Evolutionary conservation across 2,329 filamentous ascomycete genomes (phyloP).

Genomic region (Phaeosphaeriaceae sp.): DNA sequence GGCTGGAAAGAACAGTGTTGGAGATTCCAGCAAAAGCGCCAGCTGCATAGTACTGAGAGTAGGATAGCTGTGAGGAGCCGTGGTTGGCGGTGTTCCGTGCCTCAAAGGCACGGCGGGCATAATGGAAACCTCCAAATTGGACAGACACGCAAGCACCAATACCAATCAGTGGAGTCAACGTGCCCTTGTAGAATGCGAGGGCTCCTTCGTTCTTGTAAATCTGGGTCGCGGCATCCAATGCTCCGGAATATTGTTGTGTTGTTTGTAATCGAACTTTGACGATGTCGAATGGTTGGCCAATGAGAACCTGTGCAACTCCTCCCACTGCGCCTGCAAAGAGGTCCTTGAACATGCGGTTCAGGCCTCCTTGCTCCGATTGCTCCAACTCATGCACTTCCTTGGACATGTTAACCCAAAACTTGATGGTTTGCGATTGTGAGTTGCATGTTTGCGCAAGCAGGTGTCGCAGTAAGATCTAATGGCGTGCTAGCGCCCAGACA

Average conservation of each 20-base stretch:
- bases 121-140: conserved; percentile 97
- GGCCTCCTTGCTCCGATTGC: conserved; percentile 38
- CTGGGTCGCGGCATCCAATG: conserved; percentile 77
- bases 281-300: conserved; percentile 73
- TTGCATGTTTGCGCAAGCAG: not conserved
- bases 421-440: not conserved
- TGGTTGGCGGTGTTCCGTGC: conserved; percentile 64
- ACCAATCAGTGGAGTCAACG: conserved; percentile 89
- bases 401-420: conserved; percentile 22
- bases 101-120: conserved; percentile 86
- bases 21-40: conserved; percentile 92
- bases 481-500: conserved; percentile 31
- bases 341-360: conserved; percentile 74
- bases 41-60: conserved; percentile 85
- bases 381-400: conserved; percentile 50
- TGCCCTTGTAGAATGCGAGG: conserved; percentile 97
- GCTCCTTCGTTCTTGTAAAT: conserved; percentile 91
- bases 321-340: conserved; percentile 89
- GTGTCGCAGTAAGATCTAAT: conserved; percentile 13
- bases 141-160: conserved; percentile 97
- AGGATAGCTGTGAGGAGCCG: conserved; percentile 65
- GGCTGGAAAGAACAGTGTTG: conserved; percentile 86
- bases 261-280: conserved; percentile 98
- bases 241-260: conserved; percentile 78
- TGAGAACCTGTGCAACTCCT: conserved; percentile 89